Percentiles rank a stretch among this genome's conserved stretches.
Evolutionary conservation across 2,329 filamentous ascomycete genomes (phyloP).

Genomic region (Escovopsis sp.): DNA sequence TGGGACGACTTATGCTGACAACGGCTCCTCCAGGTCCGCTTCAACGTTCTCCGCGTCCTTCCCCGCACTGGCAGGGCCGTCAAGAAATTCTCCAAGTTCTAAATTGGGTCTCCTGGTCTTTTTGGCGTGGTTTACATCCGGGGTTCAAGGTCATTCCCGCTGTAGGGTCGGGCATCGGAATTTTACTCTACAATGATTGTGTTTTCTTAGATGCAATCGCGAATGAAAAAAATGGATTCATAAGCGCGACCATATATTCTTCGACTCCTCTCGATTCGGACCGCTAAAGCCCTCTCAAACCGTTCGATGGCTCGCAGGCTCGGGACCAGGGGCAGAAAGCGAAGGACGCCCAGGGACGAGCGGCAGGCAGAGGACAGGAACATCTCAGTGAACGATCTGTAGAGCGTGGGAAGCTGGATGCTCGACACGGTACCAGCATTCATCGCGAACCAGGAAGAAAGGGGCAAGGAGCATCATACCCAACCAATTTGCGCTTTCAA

Average conservation of each 20-base stretch:
- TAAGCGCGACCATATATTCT: conserved; percentile 18
- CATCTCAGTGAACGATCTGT: no score
- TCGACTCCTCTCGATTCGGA: conserved; percentile 5
- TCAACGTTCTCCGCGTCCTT: conserved; percentile 98
- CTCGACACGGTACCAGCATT: no score
- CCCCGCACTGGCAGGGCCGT: conserved; percentile 93
- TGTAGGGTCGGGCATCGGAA: conserved; percentile 26
- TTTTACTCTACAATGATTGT: conserved; percentile 27
- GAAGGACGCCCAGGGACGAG: no score
- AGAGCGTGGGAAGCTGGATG: no score
- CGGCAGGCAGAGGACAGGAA: no score
- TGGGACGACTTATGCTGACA: conserved; percentile 7
- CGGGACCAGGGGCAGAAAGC: conserved; percentile 1
- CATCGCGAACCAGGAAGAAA: no score
- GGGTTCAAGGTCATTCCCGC: conserved; percentile 20
- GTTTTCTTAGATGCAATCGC: conserved; percentile 28
- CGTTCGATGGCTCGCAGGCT: not conserved
- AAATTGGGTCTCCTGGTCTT: conserved; percentile 42
- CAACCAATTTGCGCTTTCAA: no score
- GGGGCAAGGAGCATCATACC: no score
- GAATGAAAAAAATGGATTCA: conserved; percentile 24
- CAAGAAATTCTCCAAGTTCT: conserved; percentile 99
- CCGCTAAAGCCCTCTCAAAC: not conserved
- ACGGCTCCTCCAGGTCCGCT: conserved; percentile 56
- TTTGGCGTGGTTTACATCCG: conserved; percentile 37